Conservation (phyloP, 2,329 filamentous ascomycete species). For the Chaetomiaceae sp. region DNA sequence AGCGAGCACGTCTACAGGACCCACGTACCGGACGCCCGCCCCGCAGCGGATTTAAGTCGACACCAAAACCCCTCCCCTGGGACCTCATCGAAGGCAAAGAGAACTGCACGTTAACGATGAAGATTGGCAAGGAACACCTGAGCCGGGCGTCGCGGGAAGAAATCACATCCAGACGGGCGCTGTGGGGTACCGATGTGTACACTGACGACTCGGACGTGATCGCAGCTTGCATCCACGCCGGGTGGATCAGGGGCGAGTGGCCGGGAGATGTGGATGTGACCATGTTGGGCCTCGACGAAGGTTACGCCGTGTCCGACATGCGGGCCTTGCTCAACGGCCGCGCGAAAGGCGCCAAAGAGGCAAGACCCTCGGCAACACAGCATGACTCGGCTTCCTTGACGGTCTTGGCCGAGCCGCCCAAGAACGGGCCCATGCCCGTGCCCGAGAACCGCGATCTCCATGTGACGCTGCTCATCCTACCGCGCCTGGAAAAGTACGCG, state of each 20-base stretch:
- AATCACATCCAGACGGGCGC: slow-evolving; percentile 70
- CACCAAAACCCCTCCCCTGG: slow-evolving; percentile 68
- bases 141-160: slow-evolving; percentile 67
- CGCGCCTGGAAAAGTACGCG: slow-evolving; percentile 70
- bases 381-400: slow-evolving; percentile 28
- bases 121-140: slow-evolving; percentile 76
- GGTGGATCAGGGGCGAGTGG: slow-evolving; percentile 90
- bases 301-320: slow-evolving; percentile 26
- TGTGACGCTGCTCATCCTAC: slow-evolving; percentile 79
- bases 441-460: slow-evolving; percentile 73
- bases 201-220: slow-evolving; percentile 94
- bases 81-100: slow-evolving; percentile 68
- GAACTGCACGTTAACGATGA: slow-evolving; percentile 86
- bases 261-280: slow-evolving; percentile 67
- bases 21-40: slow-evolving; percentile 45
- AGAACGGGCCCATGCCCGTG: slow-evolving; percentile 57
- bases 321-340: slow-evolving; percentile 30
- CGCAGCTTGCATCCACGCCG: slow-evolving; percentile 86
- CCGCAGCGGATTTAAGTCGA: slow-evolving; percentile 38
- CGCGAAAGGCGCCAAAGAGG: slow-evolving; percentile 17
- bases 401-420: slow-evolving; percentile 50
- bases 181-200: slow-evolving; percentile 94
- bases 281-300: slow-evolving; percentile 55
- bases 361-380: not conserved
- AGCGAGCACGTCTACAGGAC: slow-evolving; percentile 45